Percentiles rank a stretch among this genome's conserved stretches.
These are phyloP conservation scores for Penicillium desertorum DNA, from an alignment of 495 filamentous ascomycete species.

Conservation along the genomic window DNA sequence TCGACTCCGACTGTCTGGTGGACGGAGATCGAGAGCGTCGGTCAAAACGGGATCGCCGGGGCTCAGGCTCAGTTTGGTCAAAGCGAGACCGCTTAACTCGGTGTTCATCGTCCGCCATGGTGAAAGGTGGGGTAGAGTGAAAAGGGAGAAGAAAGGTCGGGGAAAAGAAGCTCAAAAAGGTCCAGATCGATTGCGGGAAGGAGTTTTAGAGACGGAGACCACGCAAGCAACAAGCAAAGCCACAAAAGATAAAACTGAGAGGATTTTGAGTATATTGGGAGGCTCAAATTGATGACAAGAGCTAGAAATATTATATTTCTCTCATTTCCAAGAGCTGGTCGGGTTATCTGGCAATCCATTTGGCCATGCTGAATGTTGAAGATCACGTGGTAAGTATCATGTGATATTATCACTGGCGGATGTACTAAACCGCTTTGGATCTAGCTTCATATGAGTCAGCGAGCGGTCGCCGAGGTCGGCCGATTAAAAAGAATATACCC, in stretches of 20 bases:
- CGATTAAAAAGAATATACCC: conserved; percentile 37
- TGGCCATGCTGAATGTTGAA: background rate
- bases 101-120: conserved; percentile 78
- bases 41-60: conserved; percentile 76
- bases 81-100: conserved; percentile 87
- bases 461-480: conserved; percentile 39
- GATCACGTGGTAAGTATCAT: background rate
- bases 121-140: conserved; percentile 4
- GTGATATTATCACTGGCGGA: background rate
- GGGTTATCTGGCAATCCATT: background rate
- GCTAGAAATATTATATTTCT: background rate
- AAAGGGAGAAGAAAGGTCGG: background rate
- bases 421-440: conserved; percentile 3
- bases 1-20: conserved; percentile 56
- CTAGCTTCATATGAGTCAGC: conserved; percentile 36
- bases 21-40: conserved; percentile 83
- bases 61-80: conserved; percentile 81
- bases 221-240: background rate
- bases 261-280: background rate
- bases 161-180: conserved; percentile 15
- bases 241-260: background rate
- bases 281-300: background rate
- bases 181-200: conserved; percentile 26
- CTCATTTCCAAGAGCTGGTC: background rate
- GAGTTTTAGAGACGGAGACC: conserved; percentile 23